Base-by-base conservation (phyloP, 1,284 basidiomycete species). In the Ceratobasidium sp. region DNA sequence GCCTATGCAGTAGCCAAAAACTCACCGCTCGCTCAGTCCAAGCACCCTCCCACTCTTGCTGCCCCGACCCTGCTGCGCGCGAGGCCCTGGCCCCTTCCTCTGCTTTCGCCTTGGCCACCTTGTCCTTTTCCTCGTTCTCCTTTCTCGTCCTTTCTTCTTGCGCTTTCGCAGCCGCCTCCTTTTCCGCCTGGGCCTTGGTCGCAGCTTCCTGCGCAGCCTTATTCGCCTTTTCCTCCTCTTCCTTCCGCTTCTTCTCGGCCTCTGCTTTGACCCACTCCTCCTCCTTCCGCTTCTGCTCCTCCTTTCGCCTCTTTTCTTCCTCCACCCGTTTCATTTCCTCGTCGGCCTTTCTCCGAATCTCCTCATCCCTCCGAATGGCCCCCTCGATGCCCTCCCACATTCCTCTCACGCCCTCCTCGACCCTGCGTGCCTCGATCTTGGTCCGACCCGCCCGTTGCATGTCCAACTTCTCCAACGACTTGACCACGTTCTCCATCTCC, bases 11-110 rank as follows among this genome's bases (percentile, higher is more conserved):
- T 48, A 7, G 63, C 53, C 72, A 37, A 71, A 41, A 54, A 46
- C 24, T 49, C 22, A 53, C 13, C 22, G 58, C 16, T 80, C 83
- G 76, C 77, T 91, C 91, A 82, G 85, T 85, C 76, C 96, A 86
- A 69, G 84, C 84, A 22, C 84, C 82, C 19, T 90, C 86, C 74
- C 89, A 92, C 31, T 85, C 81, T 59, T 81, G 79, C 92, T 92
- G 96, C 78, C 95, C 92, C 14, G 88, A 86, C 46, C 84, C 84
- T 7, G 88, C 84, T 0, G 86, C 85, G 0, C 84, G 83, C 78
- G 89, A 81, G 8, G 88, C 88, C 27, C 88, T 75, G 78, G 76
- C 74, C 78, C 78, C 69, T 80, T 65, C 61, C 41, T 74, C 72
- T 9, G 59, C 80, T 27, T 81, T 77, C 31, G 79, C 80, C 72